Conservation (phyloP, 2,329 filamentous ascomycete genomes). For the Hansfordia pulvinata region DNA sequence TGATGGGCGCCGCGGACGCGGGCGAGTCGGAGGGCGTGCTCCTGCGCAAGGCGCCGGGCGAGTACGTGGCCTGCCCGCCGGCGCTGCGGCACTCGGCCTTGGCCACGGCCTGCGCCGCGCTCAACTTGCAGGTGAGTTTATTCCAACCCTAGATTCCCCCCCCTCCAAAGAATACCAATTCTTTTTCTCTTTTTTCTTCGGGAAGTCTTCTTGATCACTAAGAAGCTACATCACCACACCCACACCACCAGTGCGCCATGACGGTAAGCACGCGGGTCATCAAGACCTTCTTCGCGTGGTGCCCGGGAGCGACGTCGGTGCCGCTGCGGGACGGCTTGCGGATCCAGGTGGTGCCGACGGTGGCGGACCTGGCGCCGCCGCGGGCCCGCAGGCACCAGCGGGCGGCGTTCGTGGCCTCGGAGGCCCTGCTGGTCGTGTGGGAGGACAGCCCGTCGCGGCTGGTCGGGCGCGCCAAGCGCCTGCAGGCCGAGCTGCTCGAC, state of each 20-base stretch:
- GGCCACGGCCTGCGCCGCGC: conserved; percentile 47
- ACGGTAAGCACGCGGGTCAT: conserved; percentile 70
- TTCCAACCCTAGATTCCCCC: neutral
- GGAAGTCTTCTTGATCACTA: too few species aligned
- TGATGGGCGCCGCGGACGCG: conserved; percentile 60
- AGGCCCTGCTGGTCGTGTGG: conserved; percentile 65
- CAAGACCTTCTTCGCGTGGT: conserved; percentile 63
- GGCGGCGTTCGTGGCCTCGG: conserved; percentile 62
- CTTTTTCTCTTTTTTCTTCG: too few species aligned
- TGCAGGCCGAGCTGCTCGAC: conserved; percentile 66
- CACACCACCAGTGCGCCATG: conserved; percentile 56
- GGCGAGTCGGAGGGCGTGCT: conserved; percentile 61
- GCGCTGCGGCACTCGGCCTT: conserved; percentile 49
- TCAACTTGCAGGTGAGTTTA: conserved; percentile 53
- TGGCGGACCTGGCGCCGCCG: conserved; percentile 57
- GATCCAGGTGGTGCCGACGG: conserved; percentile 60
- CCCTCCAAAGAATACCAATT: too few species aligned
- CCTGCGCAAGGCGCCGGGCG: conserved; percentile 50
- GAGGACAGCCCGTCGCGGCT: conserved; percentile 66
- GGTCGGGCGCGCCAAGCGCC: conserved; percentile 53
- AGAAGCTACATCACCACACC: neutral
- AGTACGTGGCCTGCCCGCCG: conserved; percentile 62
- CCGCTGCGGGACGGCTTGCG: conserved; percentile 65
- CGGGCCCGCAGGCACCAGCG: conserved; percentile 67
- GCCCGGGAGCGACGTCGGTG: conserved; percentile 59